A percentile compares a stretch with the other conserved stretches of the same genome.
Evolutionary conservation across 192 early-diverging fungal genomes (phyloP).

Genomic region (Jimgerdemannia flammicorona): DNA sequence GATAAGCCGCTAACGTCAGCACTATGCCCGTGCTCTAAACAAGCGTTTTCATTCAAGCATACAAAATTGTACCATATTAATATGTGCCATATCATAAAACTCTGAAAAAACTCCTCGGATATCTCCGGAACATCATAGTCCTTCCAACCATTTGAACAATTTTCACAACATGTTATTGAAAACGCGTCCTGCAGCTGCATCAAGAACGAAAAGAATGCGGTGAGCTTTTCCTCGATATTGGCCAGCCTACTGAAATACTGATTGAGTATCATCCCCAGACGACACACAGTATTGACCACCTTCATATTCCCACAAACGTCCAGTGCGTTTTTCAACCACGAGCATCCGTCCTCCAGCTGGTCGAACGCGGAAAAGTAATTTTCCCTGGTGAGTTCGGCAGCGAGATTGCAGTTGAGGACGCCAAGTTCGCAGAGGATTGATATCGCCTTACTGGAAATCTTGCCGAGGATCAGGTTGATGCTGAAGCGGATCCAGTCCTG

Average conservation of each 20-base stretch:
- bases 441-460: neutral
- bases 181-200: neutral
- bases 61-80: neutral
- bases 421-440: neutral
- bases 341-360: too few species aligned
- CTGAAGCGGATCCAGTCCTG: neutral
- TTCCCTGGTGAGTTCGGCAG: too few species aligned
- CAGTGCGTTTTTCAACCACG: too few species aligned
- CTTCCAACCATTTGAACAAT: too few species aligned
- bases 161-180: neutral
- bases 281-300: too few species aligned
- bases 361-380: too few species aligned
- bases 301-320: too few species aligned
- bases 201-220: too few species aligned
- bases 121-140: neutral
- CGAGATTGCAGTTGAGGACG: too few species aligned
- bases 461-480: neutral
- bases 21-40: neutral
- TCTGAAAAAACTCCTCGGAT: neutral
- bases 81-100: neutral
- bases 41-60: neutral
- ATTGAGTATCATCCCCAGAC: too few species aligned
- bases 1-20: neutral
- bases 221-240: too few species aligned
- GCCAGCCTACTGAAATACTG: too few species aligned